Conservation (phyloP, 2,329 filamentous ascomycete genomes). For the Fusarium nanum region DNA sequence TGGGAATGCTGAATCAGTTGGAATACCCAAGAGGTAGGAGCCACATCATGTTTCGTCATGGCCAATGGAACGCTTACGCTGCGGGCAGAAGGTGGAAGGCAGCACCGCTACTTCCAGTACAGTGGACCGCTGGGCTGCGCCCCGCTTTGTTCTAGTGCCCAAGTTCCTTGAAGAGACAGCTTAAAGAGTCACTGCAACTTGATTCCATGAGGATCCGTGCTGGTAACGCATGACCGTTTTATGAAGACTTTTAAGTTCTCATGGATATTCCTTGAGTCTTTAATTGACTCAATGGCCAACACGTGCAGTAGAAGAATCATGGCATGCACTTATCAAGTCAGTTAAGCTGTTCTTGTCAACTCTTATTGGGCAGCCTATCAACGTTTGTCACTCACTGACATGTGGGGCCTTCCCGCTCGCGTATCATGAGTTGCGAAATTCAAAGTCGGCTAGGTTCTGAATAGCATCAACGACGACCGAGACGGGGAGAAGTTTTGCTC, state of each 20-base stretch:
- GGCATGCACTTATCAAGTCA: neutral
- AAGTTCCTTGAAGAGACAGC: constrained; percentile 11
- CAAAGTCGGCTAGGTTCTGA: constrained; percentile 21
- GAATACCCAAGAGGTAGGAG: constrained; percentile 30
- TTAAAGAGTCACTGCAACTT: neutral
- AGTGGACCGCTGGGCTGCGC: constrained; percentile 31
- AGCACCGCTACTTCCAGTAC: constrained; percentile 37
- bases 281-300: neutral
- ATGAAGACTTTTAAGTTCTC: neutral
- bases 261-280: neutral
- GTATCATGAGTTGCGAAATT: constrained; percentile 25
- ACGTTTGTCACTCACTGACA: constrained; percentile 2
- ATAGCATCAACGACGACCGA: constrained; percentile 20
- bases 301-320: neutral
- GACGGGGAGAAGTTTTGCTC: constrained; percentile 8
- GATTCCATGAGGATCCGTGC: neutral
- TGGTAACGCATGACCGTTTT: neutral
- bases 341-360: neutral
- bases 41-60: constrained; percentile 47
- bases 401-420: constrained; percentile 25
- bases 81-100: constrained; percentile 40
- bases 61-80: constrained; percentile 41
- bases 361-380: constrained; percentile 10
- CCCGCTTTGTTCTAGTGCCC: constrained; percentile 38
- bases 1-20: constrained; percentile 24